phyloP scores from a whole-genome alignment of 2,329 filamentous ascomycete genomes.

The Parafenestella ontariensis region DNA sequence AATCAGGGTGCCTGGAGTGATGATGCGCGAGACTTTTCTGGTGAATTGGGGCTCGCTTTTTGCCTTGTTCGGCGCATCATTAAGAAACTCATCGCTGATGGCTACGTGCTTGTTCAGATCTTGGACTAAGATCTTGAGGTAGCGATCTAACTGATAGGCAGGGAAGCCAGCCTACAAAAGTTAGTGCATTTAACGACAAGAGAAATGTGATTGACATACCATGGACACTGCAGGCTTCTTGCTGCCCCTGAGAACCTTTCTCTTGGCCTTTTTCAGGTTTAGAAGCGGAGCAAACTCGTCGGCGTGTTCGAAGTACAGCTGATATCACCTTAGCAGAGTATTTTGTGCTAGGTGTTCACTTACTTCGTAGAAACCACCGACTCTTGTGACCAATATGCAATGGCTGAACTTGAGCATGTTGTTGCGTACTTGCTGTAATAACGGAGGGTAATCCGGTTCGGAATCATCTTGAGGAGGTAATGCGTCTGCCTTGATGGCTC shows the following conservation, averaged over 20 bases:
- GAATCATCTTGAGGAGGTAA: conserved; percentile 54
- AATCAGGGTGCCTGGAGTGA: conserved; percentile 94
- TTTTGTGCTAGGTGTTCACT: conserved; percentile 6
- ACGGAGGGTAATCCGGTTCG: conserved; percentile 76
- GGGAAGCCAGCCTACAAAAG: conserved; percentile 80
- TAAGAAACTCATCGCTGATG: conserved; percentile 89
- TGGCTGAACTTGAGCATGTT: conserved; percentile 92
- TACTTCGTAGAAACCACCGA: conserved; percentile 93
- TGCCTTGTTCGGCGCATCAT: conserved; percentile 71
- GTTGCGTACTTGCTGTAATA: conserved; percentile 82
- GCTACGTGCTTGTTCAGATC: conserved; percentile 91
- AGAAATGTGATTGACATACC: conserved; percentile 59
- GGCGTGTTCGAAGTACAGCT: conserved; percentile 93
- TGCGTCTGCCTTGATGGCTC: conserved; percentile 55
- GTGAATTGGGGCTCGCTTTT: conserved; percentile 86
- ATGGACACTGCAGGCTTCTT: conserved; percentile 74
- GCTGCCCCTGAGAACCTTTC: conserved; percentile 67
- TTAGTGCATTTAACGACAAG: conserved; percentile 8
- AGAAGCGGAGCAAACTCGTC: conserved; percentile 85
- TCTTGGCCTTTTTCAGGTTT: conserved; percentile 84
- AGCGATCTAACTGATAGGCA: conserved; percentile 89
- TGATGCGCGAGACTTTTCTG: conserved; percentile 81
- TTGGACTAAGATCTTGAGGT: conserved; percentile 90
- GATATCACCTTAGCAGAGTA: conserved; percentile 13
- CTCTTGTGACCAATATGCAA: conserved; percentile 88